Conservation (phyloP, 208 protist species). For the Acanthamoeba divionensis region DNA sequence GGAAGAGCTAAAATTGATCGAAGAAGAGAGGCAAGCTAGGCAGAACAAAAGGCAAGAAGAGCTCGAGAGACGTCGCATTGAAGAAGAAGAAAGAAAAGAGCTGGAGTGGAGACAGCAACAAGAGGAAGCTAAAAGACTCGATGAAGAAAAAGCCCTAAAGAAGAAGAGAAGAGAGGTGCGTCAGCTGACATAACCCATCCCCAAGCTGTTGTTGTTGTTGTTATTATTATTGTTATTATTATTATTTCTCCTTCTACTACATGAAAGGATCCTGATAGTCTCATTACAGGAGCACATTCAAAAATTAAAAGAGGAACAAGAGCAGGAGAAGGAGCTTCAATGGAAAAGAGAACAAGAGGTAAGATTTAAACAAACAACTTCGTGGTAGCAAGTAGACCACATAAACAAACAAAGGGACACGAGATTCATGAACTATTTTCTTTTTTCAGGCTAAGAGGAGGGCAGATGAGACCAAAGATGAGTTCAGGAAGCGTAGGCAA, state of each 20-base stretch:
- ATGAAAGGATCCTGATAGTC: too few species aligned
- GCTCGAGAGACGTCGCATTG: neutral
- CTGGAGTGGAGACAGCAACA: neutral
- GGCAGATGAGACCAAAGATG: neutral
- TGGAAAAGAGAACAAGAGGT: conserved; percentile 12
- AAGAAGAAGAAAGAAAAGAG: neutral
- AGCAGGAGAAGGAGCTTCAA: neutral
- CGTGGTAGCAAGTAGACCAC: too few species aligned
- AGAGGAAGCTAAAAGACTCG: too few species aligned
- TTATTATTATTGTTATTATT: too few species aligned
- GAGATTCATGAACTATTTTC: too few species aligned
- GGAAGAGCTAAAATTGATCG: neutral
- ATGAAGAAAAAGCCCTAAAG: too few species aligned
- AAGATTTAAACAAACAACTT: too few species aligned
- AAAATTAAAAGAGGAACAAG: neutral
- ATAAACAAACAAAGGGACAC: too few species aligned
- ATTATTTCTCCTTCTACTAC: too few species aligned
- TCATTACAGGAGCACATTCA: too few species aligned
- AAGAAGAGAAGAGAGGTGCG: neutral
- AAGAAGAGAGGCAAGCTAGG: neutral
- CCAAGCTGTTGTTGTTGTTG: too few species aligned
- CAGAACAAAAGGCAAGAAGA: neutral
- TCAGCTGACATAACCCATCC: too few species aligned
- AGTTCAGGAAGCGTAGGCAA: neutral
- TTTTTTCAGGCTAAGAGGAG: neutral